Evolutionary conservation across 2,329 filamentous ascomycete genomes (phyloP), one percentile per base, ranked within the genome.

Genomic region (Cladosporium sp.): DNA sequence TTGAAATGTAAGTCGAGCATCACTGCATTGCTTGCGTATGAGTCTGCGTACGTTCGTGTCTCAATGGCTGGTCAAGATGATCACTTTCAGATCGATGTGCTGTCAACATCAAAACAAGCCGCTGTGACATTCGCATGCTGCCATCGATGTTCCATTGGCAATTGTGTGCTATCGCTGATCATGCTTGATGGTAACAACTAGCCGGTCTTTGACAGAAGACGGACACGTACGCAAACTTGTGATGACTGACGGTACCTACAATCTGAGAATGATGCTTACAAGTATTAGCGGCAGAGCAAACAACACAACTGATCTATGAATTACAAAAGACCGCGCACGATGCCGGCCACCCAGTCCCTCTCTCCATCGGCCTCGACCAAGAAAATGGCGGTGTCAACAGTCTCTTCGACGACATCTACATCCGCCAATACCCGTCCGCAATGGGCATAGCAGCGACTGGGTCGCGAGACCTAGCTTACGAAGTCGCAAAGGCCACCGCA

Each of bases 381-480:
- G 94, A 99, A 74, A 97, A 99, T 84, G 94, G 94, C 64, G 92
- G 93, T 3, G 93, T 97, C 73, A 97, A 97, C 77, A 96, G 91
- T 75, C 82, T 97, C 2, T 97, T 95, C 69, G 93, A 97, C 72
- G 92, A 96, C 67, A 90, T 94, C 69, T 94, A 92, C 72, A 93
- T 97, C 66, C 92, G 91, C 65, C 94, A 97, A 72, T 99, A 96
- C 66, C 94, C 94, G 8, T 96, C 92, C 69, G 90, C 93, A 63
- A 97, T 99, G 93, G 93, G 92, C 12, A 83, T 97, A 61, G 92
- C 93, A n/a, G 94, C 94, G 20, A 92, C 92, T 4, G 91, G 92
- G 22, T 92, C 88, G 11, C 87, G 87, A 37, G 86, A 94, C 11
- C 79, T 97, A 57, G 90, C 93, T 5, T 96, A 93, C 70, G 88